Percentiles rank a stretch among this genome's conserved stretches.
phyloP scores from a whole-genome alignment of 2,329 filamentous ascomycete species.

The Aureobasidium uvarum region DNA sequence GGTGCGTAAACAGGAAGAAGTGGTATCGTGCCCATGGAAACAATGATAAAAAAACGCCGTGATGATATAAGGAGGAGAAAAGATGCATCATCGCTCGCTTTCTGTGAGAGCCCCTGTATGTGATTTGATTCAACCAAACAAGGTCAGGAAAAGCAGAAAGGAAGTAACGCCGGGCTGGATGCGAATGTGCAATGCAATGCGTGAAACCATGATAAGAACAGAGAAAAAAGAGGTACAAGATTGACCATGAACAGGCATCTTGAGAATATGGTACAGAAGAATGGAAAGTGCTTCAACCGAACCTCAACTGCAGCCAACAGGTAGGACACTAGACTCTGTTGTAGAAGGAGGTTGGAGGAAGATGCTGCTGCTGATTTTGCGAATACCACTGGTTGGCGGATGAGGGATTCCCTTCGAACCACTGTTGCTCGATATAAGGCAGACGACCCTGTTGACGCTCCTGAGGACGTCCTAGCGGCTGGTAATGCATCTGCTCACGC shows the following conservation, averaged over 20 bases:
- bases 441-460: slow-evolving; percentile 47
- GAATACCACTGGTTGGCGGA: slow-evolving; percentile 25
- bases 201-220: neutral
- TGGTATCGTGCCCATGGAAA: slow-evolving; percentile 15
- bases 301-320: neutral
- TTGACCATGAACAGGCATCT: neutral
- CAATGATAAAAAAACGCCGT: slow-evolving; percentile 3
- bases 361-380: slow-evolving; percentile 7
- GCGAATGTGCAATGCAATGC: slow-evolving; percentile 10
- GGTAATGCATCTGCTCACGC: slow-evolving; percentile 53
- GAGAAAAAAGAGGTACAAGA: neutral
- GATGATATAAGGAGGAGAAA: neutral
- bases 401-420: slow-evolving; percentile 34
- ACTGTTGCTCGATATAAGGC: slow-evolving; percentile 43
- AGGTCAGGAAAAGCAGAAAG: neutral
- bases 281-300: neutral
- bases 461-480: slow-evolving; percentile 49
- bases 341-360: slow-evolving; percentile 19
- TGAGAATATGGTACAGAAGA: slow-evolving; percentile 25
- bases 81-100: slow-evolving; percentile 11
- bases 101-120: slow-evolving; percentile 9
- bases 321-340: slow-evolving; percentile 1
- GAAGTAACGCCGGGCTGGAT: slow-evolving; percentile 9
- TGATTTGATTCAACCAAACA: neutral
- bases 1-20: slow-evolving; percentile 1